Base-by-base conservation (phyloP, 139 green algal genomes). In the Auxenochlorella pyrenoidosa region DNA sequence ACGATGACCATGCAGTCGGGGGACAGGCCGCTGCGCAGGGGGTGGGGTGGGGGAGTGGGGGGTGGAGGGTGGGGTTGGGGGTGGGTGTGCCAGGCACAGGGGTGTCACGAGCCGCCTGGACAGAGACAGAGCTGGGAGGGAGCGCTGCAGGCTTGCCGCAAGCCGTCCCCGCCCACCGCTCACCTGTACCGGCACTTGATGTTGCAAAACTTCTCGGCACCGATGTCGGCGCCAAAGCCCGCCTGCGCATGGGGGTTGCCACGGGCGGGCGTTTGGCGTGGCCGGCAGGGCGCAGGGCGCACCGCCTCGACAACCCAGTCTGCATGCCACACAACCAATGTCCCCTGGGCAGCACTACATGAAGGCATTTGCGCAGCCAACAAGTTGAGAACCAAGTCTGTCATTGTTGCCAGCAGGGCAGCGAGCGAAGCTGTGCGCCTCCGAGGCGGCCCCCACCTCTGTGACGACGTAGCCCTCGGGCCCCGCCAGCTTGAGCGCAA, bases 221-320 rank as follows among this genome's bases (percentile, higher is more conserved):
- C 98, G 75, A 99, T 99, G 93, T 99, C 98, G 0, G 98, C 94
- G 28, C 98, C 98, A 91, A 99, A 99, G 47, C 98, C 96, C 8
- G 96, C 96, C 94, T 97, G 90, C 43, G 84, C 5, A 34, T 40
- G 22, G 77, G 16, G 77, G 44, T 83, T n/a, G n/a, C n/a, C n/a
- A 43, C 44, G 3, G 36, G 75, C 26, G 21, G 26, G 47, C 8
- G 6, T 54, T 54, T 54, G 47, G 6, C 47, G 47, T 54, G 47
- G 47, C 13, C 19, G 26, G 63, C 63, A 34, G 26, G 63, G 21
- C n/a, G 63, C n/a, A n/a, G n/a, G n/a, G n/a, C n/a, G n/a, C n/a
- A n/a, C n/a, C n/a, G n/a, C n/a, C n/a, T n/a, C n/a, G n/a, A n/a
- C n/a, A n/a, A n/a, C n/a, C n/a, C n/a, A n/a, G n/a, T n/a, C n/a